These are phyloP conservation scores for Trifolium pratense DNA, from an alignment of 306 rosid species.

Conservation along the genomic window DNA sequence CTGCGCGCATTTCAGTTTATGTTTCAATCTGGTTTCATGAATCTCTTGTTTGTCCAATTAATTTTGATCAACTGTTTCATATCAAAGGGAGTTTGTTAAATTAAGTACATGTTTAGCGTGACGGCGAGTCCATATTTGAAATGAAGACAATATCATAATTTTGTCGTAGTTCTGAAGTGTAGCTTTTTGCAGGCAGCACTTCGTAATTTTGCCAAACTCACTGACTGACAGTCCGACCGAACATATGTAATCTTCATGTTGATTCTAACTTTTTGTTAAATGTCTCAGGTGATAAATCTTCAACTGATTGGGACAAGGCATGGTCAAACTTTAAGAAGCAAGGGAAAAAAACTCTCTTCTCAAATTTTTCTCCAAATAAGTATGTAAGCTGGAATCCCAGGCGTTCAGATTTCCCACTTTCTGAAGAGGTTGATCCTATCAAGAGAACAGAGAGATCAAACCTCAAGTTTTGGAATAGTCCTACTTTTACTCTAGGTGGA, in stretches of 20 bases:
- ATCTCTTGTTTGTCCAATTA: too few species aligned
- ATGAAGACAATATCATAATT: too few species aligned
- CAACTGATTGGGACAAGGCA: constrained; percentile 94
- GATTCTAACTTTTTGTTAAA: not conserved
- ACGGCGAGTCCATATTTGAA: too few species aligned
- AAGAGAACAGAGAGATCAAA: constrained; percentile 91
- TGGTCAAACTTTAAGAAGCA: constrained; percentile 83
- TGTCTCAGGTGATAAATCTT: constrained; percentile 65
- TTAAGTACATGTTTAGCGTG: not conserved
- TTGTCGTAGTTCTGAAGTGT: not conserved
- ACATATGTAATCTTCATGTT: not conserved
- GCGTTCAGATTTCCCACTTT: constrained; percentile 66
- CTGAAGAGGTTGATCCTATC: constrained; percentile 92
- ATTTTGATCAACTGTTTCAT: too few species aligned
- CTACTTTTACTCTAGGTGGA: constrained; percentile 72
- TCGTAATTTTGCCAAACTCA: not conserved
- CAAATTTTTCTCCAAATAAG: constrained; percentile 74
- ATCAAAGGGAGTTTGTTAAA: too few species aligned
- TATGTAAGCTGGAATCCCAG: constrained; percentile 91
- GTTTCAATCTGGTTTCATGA: too few species aligned
- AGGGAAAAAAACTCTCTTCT: constrained; percentile 64
- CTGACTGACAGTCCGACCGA: not conserved
- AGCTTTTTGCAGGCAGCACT: too few species aligned
- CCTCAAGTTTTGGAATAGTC: constrained; percentile 86
- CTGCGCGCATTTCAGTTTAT: too few species aligned